Evolutionary conservation across 2,329 filamentous ascomycete species (phyloP).

Genomic region (Ophiostoma sp.): DNA sequence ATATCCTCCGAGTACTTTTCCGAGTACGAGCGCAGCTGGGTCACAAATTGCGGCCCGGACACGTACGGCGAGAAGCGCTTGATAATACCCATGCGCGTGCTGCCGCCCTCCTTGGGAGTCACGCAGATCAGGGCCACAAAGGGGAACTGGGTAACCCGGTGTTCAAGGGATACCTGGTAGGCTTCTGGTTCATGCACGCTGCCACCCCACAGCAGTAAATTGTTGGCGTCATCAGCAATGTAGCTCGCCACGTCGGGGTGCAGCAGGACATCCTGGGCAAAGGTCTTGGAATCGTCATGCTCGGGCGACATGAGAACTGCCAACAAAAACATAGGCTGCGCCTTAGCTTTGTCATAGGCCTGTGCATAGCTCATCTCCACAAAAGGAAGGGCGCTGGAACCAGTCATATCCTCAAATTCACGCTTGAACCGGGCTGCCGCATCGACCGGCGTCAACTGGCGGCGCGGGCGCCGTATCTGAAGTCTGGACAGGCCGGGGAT

Average conservation of each 20-base stretch:
- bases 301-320: constrained; percentile 85
- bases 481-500: constrained; percentile 62
- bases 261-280: constrained; percentile 76
- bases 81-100: constrained; percentile 85
- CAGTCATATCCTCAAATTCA: constrained; percentile 94
- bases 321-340: constrained; percentile 85
- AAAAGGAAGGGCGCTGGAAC: constrained; percentile 65
- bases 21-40: constrained; percentile 68
- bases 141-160: constrained; percentile 87
- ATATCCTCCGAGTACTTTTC: constrained; percentile 72
- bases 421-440: constrained; percentile 82
- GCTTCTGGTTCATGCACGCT: constrained; percentile 90
- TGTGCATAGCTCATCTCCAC: constrained; percentile 87
- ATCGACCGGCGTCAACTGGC: constrained; percentile 76
- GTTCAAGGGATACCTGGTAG: constrained; percentile 82
- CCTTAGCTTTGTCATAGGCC: constrained; percentile 83
- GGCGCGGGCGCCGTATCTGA: constrained; percentile 53
- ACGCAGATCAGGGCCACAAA: constrained; percentile 83
- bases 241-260: constrained; percentile 68
- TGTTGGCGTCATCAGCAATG: constrained; percentile 67
- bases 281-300: constrained; percentile 83
- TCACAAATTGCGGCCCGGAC: constrained; percentile 63
- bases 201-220: constrained; percentile 86
- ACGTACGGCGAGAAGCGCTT: constrained; percentile 71
- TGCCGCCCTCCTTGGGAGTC: constrained; percentile 65